Evolutionary conservation across 805 yeast genomes (phyloP).

Genomic region (Kazachstania bromeliacearum): DNA sequence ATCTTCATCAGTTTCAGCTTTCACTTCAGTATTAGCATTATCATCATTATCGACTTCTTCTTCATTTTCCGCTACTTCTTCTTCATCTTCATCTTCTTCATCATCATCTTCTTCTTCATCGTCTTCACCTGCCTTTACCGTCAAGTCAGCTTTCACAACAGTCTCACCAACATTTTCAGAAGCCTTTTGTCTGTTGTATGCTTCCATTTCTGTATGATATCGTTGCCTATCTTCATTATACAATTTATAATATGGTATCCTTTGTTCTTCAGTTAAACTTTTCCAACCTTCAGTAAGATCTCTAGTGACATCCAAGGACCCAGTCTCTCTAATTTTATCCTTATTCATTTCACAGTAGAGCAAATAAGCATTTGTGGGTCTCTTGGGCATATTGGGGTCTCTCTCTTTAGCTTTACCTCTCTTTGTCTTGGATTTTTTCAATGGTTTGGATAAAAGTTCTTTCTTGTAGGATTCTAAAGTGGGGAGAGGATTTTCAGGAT

Average conservation of each 20-base stretch:
- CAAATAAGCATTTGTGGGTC: conserved; percentile 85
- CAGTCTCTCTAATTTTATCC: conserved; percentile 55
- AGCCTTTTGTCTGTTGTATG: conserved; percentile 26
- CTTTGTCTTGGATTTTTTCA: conserved; percentile 18
- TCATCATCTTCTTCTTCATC: conserved; percentile 1
- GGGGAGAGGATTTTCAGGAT: conserved; percentile 25
- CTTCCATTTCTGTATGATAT: conserved; percentile 63
- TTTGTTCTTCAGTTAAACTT: conserved; percentile 52
- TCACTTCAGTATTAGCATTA: not conserved
- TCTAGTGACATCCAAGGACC: conserved; percentile 58
- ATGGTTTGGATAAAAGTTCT: conserved; percentile 17
- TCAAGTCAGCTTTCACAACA: no score
- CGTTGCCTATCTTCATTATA: conserved; percentile 73
- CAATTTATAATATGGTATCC: conserved; percentile 62
- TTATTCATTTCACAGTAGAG: conserved; percentile 82
- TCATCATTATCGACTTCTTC: conserved; percentile 6
- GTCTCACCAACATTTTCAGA: not conserved
- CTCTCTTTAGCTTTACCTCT: conserved; percentile 38
- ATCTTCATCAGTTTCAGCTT: conserved; percentile 5
- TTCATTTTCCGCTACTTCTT: conserved; percentile 8
- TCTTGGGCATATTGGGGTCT: conserved; percentile 79
- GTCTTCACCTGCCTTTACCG: not conserved
- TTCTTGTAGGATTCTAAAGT: conserved; percentile 22
- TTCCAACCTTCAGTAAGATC: conserved; percentile 85
- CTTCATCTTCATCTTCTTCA: conserved; percentile 1